Percentiles rank a stretch among this genome's conserved stretches.
These are phyloP conservation scores for Crithidia expoeki DNA, from an alignment of 208 protist genomes.

Conservation along the genomic window DNA sequence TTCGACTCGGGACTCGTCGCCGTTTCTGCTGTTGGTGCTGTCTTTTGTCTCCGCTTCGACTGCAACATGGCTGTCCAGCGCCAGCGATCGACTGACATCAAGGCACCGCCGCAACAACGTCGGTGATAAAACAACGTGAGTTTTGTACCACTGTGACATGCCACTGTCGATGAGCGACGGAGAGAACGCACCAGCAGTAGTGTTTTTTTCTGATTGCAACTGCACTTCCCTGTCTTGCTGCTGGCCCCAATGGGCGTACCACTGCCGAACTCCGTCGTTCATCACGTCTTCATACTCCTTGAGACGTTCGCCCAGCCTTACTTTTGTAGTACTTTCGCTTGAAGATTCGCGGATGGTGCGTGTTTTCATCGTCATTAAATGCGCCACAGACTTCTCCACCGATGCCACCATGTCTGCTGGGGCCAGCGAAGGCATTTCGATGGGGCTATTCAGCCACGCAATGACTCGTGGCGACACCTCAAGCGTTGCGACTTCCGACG, in stretches of 20 bases:
- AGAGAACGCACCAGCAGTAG: not conserved
- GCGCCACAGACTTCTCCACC: conserved; percentile 1
- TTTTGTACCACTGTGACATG: conserved; percentile 12
- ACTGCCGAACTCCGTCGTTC: not conserved
- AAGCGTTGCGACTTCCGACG: conserved; percentile 5
- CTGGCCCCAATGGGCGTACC: conserved; percentile 3
- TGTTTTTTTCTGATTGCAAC: not conserved
- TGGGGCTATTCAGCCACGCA: conserved; percentile 17
- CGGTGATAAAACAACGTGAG: not conserved
- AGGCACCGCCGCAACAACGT: not conserved
- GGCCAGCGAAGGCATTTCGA: conserved; percentile 10
- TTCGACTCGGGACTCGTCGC: not conserved
- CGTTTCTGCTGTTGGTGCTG: not conserved
- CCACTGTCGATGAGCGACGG: not conserved
- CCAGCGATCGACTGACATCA: not conserved
- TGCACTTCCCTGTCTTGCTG: not conserved
- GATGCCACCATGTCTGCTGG: not conserved
- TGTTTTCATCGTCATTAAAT: not conserved
- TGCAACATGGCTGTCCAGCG: not conserved
- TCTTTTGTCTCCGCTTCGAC: not conserved
- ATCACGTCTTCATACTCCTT: not conserved
- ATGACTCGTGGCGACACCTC: conserved; percentile 18
- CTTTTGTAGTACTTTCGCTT: not conserved
- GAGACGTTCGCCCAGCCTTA: not conserved
- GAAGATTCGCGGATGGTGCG: not conserved